A percentile compares a stretch with the other conserved stretches of the same genome.
Conservation (phyloP, 371 early-diverging fungal species). For the Mucor velutinosus region DNA sequence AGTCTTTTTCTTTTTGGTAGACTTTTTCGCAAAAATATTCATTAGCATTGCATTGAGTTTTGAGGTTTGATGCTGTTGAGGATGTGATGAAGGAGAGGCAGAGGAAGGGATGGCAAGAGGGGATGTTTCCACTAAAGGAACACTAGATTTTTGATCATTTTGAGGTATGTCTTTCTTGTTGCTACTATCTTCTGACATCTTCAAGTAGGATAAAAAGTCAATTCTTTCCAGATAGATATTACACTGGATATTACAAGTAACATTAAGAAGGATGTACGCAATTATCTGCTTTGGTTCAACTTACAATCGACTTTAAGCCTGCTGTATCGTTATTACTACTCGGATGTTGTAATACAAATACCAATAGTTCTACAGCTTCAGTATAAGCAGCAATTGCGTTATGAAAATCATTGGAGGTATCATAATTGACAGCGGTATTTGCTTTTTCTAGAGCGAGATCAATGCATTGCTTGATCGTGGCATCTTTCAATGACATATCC, state of each 20-base stretch:
- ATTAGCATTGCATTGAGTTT: background rate
- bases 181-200: background rate
- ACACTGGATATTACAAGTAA: background rate
- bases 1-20: background rate
- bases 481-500: background rate
- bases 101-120: too few relatives aligned
- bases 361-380: conserved; percentile 3
- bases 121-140: too few relatives aligned
- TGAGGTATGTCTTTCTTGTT: background rate
- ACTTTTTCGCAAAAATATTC: background rate
- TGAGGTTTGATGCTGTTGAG: background rate
- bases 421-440: conserved; percentile 6
- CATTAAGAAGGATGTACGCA: too few relatives aligned
- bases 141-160: too few relatives aligned
- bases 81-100: too few relatives aligned
- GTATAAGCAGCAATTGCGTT: conserved; percentile 3
- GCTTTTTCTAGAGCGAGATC: conserved; percentile 10
- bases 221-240: conserved; percentile 10
- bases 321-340: background rate
- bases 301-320: background rate
- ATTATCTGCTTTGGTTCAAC: background rate
- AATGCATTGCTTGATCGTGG: conserved; percentile 1
- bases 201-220: conserved; percentile 4
- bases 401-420: conserved; percentile 1
- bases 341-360: background rate